Conservation (phyloP, 805 yeast species). For the Clavispora phyllophila region DNA sequence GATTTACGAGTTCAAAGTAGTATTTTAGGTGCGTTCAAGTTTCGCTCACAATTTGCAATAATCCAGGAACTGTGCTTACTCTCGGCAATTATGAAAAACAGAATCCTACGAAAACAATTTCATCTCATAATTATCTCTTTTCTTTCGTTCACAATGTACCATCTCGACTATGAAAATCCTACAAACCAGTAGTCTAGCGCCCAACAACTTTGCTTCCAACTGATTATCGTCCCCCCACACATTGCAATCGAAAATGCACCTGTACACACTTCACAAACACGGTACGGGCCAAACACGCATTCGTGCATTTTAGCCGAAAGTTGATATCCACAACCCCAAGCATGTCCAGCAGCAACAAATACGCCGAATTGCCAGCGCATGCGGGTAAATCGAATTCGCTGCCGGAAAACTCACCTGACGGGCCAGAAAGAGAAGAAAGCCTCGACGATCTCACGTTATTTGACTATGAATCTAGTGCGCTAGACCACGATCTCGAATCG, state of each 20-base stretch:
- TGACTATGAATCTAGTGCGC: not conserved
- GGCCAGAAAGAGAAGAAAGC: not conserved
- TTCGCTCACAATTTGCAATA: not conserved
- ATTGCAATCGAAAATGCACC: too few species aligned
- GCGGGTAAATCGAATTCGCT: not conserved
- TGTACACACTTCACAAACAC: not conserved
- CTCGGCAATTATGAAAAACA: too few species aligned
- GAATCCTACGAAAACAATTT: too few species aligned
- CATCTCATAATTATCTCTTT: not conserved
- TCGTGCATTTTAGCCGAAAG: not conserved
- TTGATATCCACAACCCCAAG: not conserved
- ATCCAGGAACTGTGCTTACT: too few species aligned
- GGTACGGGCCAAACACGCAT: not conserved
- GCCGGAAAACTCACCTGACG: constrained; percentile 1
- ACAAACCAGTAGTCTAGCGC: too few species aligned
- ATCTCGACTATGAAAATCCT: too few species aligned
- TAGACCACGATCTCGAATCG: not conserved
- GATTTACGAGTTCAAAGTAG: not conserved
- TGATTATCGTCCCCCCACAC: too few species aligned
- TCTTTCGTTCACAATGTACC: too few species aligned
- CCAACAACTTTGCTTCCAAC: too few species aligned
- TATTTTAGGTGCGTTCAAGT: too few species aligned
- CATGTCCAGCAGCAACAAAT: not conserved
- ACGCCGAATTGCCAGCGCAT: not conserved
- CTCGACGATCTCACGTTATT: constrained; percentile 1